Evolutionary conservation across 139 green algal species (phyloP), one percentile per base, ranked within the genome.

Genomic region (Coelastrella sp.): DNA sequence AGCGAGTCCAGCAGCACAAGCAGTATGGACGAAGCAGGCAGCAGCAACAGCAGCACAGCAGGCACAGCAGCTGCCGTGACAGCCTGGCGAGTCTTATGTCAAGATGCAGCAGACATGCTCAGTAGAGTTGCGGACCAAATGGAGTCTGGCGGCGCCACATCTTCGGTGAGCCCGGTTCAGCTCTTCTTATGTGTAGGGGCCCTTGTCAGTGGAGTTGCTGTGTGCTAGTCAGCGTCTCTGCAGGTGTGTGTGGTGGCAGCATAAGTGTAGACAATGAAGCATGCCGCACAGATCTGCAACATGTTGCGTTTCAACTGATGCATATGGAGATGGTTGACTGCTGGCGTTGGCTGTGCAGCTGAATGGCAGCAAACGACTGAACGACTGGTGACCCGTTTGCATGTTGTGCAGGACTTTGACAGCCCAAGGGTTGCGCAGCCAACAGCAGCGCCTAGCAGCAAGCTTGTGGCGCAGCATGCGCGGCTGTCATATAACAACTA

Each of bases 81-180:
- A 22, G 85, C 71, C 3, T 90, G 85, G 85, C 85, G 73, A 4
- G 73, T 74, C 0, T 58, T 90, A 73, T 90, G 85, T 47, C 85
- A 90, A 16, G 85, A 90, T 23, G 85, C 85, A 74, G 57, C 73
- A 65, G 85, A 82, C 7, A 14, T 58, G 5, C 85, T 90, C 20
- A 47, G 68, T 17, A 83, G 85, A 19, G 61, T 83, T 13, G 71
- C 56, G 11, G 71, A 90, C 4, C 73, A 83, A 5, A 59, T 90
- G 85, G 66, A n/a, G 54, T 47, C 54, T 56, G 85, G 85, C 20
- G 73, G n/a, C 8, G 23, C 20, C 66, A 32, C 65, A 47, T 77
- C 83, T 4, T 32, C 23, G 47, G 22, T 32, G 23, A 64, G 80
- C 20, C 3, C 32, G 32, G 32, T 47, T 47, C 32, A 47, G 32